phyloP scores from a whole-genome alignment of 768 basidiomycete genomes.

The Serendipita sp. region DNA sequence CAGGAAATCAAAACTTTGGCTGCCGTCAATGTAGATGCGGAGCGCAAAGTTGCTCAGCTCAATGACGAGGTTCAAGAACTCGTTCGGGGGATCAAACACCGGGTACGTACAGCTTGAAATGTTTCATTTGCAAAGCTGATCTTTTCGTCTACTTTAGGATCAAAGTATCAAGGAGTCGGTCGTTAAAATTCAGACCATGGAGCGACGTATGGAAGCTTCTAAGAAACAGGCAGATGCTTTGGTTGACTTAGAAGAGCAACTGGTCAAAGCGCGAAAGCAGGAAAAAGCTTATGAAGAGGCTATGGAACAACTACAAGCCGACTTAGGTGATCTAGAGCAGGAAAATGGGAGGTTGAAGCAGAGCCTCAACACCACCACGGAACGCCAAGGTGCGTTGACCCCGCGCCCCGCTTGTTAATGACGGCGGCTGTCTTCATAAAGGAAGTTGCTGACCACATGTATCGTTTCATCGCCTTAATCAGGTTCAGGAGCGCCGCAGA shows the following conservation, averaged over 20 bases:
- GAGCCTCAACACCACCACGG: slow-evolving; percentile 37
- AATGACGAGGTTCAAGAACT: slow-evolving; percentile 85
- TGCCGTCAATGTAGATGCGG: slow-evolving; percentile 82
- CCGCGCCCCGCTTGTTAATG: neutral
- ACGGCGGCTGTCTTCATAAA: too few species aligned
- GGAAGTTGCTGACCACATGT: too few species aligned
- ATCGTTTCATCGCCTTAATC: neutral
- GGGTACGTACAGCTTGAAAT: slow-evolving; percentile 17
- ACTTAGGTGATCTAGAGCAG: slow-evolving; percentile 72
- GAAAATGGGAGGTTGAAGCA: slow-evolving; percentile 75
- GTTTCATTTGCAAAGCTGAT: neutral
- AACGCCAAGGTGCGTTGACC: slow-evolving; percentile 45
- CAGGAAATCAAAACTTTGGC: slow-evolving; percentile 67
- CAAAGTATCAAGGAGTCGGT: slow-evolving; percentile 74
- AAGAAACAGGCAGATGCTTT: slow-evolving; percentile 84
- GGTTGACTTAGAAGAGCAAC: slow-evolving; percentile 60
- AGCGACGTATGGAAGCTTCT: slow-evolving; percentile 76
- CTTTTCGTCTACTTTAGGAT: slow-evolving; percentile 35
- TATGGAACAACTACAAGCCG: slow-evolving; percentile 81
- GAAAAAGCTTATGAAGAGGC: slow-evolving; percentile 84
- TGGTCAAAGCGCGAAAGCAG: slow-evolving; percentile 69
- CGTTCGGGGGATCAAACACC: slow-evolving; percentile 57
- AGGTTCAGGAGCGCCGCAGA: slow-evolving; percentile 31
- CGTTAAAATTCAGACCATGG: slow-evolving; percentile 92
- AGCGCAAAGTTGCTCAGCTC: slow-evolving; percentile 68